phyloP scores from a whole-genome alignment of 805 yeast species.

The Komagataella pseudopastoris region DNA sequence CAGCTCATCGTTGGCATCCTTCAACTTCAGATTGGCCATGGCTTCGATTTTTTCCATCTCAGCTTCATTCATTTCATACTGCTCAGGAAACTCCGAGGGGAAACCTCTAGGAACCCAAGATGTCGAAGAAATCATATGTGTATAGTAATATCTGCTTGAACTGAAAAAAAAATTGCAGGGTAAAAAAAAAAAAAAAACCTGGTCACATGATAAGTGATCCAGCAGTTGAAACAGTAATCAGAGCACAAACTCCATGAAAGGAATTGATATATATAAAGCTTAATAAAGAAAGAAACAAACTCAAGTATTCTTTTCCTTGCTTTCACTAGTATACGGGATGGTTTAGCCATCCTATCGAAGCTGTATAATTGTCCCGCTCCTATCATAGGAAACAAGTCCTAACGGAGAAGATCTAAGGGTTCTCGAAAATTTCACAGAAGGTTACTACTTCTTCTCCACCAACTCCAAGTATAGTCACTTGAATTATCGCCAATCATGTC shows the following conservation, averaged over 20 bases:
- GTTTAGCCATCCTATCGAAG: background rate
- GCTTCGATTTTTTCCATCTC: conserved; percentile 85
- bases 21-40: conserved; percentile 72
- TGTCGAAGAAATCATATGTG: conserved; percentile 73
- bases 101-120: conserved; percentile 95
- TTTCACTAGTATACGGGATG: background rate
- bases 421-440: background rate
- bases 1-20: conserved; percentile 59
- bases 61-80: conserved; percentile 78
- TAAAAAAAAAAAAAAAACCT: background rate
- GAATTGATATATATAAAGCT: too few relatives aligned
- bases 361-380: background rate
- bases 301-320: too few relatives aligned
- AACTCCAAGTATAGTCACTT: background rate
- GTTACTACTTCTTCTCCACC: background rate
- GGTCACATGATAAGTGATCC: background rate
- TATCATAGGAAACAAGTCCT: background rate
- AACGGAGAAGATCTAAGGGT: background rate
- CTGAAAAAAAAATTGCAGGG: background rate
- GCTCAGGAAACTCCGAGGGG: conserved; percentile 85
- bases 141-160: background rate
- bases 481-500: background rate
- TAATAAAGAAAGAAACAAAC: too few relatives aligned
- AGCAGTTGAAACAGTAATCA: background rate
- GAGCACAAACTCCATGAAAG: too few relatives aligned